Conservation (phyloP, 1,139 yeast genomes). For the Suhomyces wounanorum region DNA sequence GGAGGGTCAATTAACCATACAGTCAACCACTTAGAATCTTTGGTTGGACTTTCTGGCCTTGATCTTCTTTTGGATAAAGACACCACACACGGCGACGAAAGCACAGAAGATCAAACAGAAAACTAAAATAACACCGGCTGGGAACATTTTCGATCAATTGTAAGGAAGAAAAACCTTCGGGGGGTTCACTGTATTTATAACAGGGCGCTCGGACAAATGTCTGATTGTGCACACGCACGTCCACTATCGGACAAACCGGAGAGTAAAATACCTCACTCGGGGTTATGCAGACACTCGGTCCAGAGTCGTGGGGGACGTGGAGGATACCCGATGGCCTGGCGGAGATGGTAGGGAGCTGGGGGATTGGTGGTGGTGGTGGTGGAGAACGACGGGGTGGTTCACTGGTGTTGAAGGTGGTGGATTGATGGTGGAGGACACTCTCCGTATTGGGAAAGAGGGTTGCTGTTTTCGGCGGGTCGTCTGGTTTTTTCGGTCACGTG, state of each 20-base stretch:
- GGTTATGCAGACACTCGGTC: slow-evolving; percentile 9
- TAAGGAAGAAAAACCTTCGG: slow-evolving; percentile 11
- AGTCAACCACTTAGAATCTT: slow-evolving; percentile 40
- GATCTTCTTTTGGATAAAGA: slow-evolving; percentile 39
- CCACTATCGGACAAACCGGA: slow-evolving; percentile 13
- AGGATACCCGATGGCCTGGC: background rate
- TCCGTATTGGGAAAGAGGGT: slow-evolving; percentile 10
- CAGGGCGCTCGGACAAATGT: slow-evolving; percentile 7
- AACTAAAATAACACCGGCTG: slow-evolving; percentile 55
- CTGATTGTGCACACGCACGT: slow-evolving; percentile 11
- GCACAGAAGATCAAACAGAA: slow-evolving; percentile 50
- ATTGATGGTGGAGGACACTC: background rate
- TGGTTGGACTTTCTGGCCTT: slow-evolving; percentile 49
- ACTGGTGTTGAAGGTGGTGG: background rate
- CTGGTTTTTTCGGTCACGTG: slow-evolving; percentile 2
- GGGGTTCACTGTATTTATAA: slow-evolving; percentile 12
- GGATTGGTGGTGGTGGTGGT: background rate
- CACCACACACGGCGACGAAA: slow-evolving; percentile 37
- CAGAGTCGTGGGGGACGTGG: background rate
- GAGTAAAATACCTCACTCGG: slow-evolving; percentile 13
- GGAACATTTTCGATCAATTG: slow-evolving; percentile 38
- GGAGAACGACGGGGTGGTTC: background rate
- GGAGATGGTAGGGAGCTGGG: background rate
- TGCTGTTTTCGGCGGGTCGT: slow-evolving; percentile 12
- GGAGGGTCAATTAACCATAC: background rate